Evolutionary conservation across 2,329 filamentous ascomycete genomes (phyloP), one percentile per base, ranked within the genome.

Genomic region (Arthrobotrys iridis): DNA sequence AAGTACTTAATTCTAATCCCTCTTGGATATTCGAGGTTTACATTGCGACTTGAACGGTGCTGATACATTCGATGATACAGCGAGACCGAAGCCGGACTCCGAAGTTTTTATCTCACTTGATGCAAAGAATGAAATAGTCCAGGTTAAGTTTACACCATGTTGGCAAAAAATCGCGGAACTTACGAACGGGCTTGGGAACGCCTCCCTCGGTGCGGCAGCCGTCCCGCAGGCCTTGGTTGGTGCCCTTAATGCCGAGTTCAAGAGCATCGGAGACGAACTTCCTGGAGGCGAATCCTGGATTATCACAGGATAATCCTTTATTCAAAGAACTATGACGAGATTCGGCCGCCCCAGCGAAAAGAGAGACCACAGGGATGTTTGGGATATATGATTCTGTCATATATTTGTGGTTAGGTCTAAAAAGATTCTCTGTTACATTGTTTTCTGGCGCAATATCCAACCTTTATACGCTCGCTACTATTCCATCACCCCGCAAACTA

Each of bases 121-220:
- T 26, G 55, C 55, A n/a, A 59, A 43, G 35, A 59, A 59, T n/a
- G 55, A 59, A 28, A 59, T 43, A 10, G 20, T 41, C 22, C 33
- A 59, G 28, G 55, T 58, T n/a, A 58, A 58, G 6, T 59, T 59
- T 40, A 59, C 35, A n/a, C 33, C 55, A 13, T 15, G 13, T 10
- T 59, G 18, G 55, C 43, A 46, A 24, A 46, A 11, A 20, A 46
- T 46, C 20, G 10, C 22, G 43, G 20, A 46, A 20, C 43, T 46
- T 24, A 26, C 43, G 6, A 20, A 20, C 10, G 43, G 24, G 10
- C 43, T 46, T 24, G 43, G 43, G 43, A 24, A 46, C 43, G 20
- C 43, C 24, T 22, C 43, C 5, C 18, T 46, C 8, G 20, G 43
- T 13, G 43, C 18, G 2, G 18, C 43, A 2, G 43, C 18, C 20